Evolutionary conservation across 257 asterid species (phyloP).

Genomic region (Ligustrum vulgare): DNA sequence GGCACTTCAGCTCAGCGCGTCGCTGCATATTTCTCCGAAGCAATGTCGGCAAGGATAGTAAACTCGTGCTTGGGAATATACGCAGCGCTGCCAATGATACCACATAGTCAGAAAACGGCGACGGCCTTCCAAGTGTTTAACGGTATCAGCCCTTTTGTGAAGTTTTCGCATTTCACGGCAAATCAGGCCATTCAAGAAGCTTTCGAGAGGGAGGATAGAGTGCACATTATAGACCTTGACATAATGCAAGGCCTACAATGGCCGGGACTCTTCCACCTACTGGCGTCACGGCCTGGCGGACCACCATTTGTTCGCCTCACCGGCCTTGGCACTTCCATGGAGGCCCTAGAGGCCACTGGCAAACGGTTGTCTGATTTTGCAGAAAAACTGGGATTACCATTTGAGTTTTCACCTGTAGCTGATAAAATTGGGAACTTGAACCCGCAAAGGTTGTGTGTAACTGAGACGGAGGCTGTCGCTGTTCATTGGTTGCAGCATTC

Average conservation of each 20-base stretch:
- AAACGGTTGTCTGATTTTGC: conserved; percentile 89
- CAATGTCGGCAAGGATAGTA: conserved; percentile 87
- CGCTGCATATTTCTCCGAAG: conserved; percentile 97
- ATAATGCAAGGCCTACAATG: conserved; percentile 98
- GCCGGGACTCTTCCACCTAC: conserved; percentile 93
- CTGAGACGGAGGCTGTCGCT: conserved; percentile 90
- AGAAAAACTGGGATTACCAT: conserved; percentile 76
- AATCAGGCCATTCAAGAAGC: conserved; percentile 98
- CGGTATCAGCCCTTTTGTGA: conserved; percentile 90
- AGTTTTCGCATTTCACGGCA: conserved; percentile 95
- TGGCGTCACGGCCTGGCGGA: conserved; percentile 89
- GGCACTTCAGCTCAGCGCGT: conserved; percentile 99
- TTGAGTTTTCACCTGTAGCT: conserved; percentile 76
- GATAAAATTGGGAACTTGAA: conserved; percentile 82
- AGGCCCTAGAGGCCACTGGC: conserved; percentile 90
- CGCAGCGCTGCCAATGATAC: conserved; percentile 63
- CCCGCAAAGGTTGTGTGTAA: conserved; percentile 58
- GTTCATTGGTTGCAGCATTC: conserved; percentile 99
- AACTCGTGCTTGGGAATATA: conserved; percentile 86
- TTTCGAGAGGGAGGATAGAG: conserved; percentile 85
- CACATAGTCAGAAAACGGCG: conserved; percentile 76
- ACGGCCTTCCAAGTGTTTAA: conserved; percentile 90
- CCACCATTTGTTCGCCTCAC: conserved; percentile 90
- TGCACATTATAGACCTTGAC: conserved; percentile 93
- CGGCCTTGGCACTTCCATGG: conserved; percentile 83